Conservation (phyloP, 192 early-diverging fungal species). For the Umbelopsis isabellina region DNA sequence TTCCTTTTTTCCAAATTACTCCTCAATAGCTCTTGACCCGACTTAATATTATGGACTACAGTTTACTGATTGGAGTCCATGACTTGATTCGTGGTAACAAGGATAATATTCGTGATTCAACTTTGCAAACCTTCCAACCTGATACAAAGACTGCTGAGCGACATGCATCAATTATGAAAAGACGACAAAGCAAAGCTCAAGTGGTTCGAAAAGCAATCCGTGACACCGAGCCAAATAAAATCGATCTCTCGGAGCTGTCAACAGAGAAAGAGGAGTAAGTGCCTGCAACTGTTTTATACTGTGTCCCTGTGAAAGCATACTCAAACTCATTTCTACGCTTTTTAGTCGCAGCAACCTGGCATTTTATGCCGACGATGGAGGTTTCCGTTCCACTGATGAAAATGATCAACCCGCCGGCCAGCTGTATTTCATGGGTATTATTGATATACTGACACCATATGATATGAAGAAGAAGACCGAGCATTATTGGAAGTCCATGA, state of each 20-base stretch:
- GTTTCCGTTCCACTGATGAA: constrained; percentile 81
- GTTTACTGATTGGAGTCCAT: constrained; percentile 92
- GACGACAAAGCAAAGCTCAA: constrained; percentile 59
- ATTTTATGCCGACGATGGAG: constrained; percentile 93
- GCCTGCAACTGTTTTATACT: background rate
- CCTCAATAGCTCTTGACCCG: constrained; percentile 28
- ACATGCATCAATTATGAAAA: constrained; percentile 45
- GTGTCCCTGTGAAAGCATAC: background rate
- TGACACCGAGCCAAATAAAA: constrained; percentile 58
- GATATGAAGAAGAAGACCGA: constrained; percentile 87
- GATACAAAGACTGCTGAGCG: constrained; percentile 49
- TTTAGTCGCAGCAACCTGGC: constrained; percentile 72
- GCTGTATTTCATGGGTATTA: constrained; percentile 96
- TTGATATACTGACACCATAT: constrained; percentile 98
- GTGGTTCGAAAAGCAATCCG: constrained; percentile 58
- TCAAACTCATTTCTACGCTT: background rate
- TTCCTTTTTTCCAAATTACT: background rate
- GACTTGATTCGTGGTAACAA: constrained; percentile 87
- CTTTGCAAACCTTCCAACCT: constrained; percentile 77
- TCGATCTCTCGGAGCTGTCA: constrained; percentile 66
- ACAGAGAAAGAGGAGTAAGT: constrained; percentile 46
- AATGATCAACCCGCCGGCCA: constrained; percentile 66
- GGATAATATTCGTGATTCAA: constrained; percentile 91
- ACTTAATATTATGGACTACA: constrained; percentile 87
- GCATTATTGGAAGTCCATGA: constrained; percentile 85